A percentile compares a stretch with the other conserved stretches of the same genome.
Evolutionary conservation across 768 basidiomycete genomes (phyloP).

Genomic region (Paxillus rubicundulus): DNA sequence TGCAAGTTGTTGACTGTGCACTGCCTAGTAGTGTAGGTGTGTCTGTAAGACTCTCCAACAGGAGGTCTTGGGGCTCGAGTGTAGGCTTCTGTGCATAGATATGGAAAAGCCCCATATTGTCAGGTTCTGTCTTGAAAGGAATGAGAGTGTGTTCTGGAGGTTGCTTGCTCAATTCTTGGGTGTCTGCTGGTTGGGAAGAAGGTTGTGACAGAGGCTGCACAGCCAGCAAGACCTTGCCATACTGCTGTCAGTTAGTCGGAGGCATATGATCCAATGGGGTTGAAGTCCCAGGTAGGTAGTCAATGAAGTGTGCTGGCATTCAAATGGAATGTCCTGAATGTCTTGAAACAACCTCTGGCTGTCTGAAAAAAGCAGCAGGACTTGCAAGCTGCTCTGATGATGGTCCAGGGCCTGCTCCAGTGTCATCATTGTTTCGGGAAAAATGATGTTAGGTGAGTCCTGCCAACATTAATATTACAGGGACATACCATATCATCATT

Average conservation of each 20-base stretch:
- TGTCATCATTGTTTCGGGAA: no score
- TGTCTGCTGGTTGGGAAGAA: neutral
- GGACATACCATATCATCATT: no score
- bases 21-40: neutral
- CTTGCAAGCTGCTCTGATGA: neutral
- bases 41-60: neutral
- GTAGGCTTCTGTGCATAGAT: neutral
- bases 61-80: neutral
- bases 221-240: no score
- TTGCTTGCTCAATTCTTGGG: neutral
- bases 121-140: neutral
- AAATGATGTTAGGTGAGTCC: no score
- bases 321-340: neutral
- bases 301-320: neutral
- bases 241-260: neutral
- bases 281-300: neutral
- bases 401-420: neutral
- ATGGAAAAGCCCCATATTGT: neutral
- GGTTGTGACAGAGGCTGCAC: neutral
- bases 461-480: no score
- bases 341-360: neutral
- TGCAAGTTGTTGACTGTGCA: neutral
- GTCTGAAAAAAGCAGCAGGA: no score
- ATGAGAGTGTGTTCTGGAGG: neutral
- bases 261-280: conserved; percentile 4